These are phyloP conservation scores for Pugionium dolabratum DNA, from an alignment of 345 rosid genomes.

Conservation along the genomic window DNA sequence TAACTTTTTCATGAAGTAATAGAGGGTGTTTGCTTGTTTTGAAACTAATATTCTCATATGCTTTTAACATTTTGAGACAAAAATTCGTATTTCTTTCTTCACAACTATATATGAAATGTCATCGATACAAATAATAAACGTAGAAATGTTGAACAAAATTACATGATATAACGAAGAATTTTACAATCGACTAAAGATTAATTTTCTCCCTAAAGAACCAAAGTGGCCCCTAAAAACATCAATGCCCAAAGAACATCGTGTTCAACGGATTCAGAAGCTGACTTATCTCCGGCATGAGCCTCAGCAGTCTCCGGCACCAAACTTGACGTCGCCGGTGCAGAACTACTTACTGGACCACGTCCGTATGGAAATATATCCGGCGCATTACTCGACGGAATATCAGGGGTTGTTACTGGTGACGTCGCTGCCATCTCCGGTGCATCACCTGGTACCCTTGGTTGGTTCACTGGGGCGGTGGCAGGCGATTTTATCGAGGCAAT, in stretches of 20 bases:
- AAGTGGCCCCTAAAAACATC: slow-evolving; percentile 32
- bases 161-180: no score
- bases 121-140: no score
- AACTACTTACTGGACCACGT: slow-evolving; percentile 42
- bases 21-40: no score
- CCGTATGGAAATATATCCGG: slow-evolving; percentile 60
- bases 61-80: no score
- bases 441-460: slow-evolving; percentile 45
- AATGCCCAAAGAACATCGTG: slow-evolving; percentile 32
- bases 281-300: slow-evolving; percentile 44
- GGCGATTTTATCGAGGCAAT: slow-evolving; percentile 16
- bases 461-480: slow-evolving; percentile 10
- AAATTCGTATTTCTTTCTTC: no score
- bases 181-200: no score
- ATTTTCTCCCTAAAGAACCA: background rate
- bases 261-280: slow-evolving; percentile 45
- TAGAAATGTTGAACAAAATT: no score
- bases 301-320: slow-evolving; percentile 43
- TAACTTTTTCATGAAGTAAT: no score
- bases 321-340: slow-evolving; percentile 29
- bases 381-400: slow-evolving; percentile 49
- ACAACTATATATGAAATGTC: no score
- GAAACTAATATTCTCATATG: no score
- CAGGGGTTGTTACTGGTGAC: slow-evolving; percentile 40
- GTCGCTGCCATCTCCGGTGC: no score